Conservation (phyloP, 495 filamentous ascomycete species). For the Jackrogersella minutella region DNA sequence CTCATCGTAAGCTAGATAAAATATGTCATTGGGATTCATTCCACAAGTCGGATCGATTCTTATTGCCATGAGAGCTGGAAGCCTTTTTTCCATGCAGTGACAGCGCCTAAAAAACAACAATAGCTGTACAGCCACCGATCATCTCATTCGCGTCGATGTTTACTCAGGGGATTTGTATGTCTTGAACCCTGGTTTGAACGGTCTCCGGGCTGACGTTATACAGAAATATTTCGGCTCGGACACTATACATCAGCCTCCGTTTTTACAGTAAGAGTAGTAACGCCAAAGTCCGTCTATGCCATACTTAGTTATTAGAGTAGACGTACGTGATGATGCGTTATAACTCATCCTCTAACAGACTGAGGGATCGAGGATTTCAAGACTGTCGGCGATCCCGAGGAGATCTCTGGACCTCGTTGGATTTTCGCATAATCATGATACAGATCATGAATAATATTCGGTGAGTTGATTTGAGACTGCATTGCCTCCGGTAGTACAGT, state of each 20-base stretch:
- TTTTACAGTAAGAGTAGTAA: not conserved
- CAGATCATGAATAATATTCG: not conserved
- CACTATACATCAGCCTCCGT: not conserved
- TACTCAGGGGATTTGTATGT: not conserved
- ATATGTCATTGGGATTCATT: not conserved
- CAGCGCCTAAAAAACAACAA: not conserved
- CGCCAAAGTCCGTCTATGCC: not conserved
- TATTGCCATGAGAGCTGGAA: no score
- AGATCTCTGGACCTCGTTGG: not conserved
- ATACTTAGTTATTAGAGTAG: not conserved
- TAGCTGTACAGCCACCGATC: not conserved
- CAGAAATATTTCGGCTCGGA: not conserved
- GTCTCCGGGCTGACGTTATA: not conserved
- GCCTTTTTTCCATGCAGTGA: not conserved
- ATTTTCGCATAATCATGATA: not conserved
- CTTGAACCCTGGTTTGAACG: not conserved
- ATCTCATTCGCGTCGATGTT: not conserved
- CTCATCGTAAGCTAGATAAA: not conserved
- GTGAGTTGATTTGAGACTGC: not conserved
- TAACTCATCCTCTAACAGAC: not conserved
- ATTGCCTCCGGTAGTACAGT: conserved; percentile 5
- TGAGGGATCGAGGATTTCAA: not conserved
- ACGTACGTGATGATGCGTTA: not conserved
- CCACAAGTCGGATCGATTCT: not conserved
- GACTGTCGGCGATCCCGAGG: not conserved